These are phyloP conservation scores for Citrullus amarus DNA, from an alignment of 306 rosid species.

Conservation along the genomic window DNA sequence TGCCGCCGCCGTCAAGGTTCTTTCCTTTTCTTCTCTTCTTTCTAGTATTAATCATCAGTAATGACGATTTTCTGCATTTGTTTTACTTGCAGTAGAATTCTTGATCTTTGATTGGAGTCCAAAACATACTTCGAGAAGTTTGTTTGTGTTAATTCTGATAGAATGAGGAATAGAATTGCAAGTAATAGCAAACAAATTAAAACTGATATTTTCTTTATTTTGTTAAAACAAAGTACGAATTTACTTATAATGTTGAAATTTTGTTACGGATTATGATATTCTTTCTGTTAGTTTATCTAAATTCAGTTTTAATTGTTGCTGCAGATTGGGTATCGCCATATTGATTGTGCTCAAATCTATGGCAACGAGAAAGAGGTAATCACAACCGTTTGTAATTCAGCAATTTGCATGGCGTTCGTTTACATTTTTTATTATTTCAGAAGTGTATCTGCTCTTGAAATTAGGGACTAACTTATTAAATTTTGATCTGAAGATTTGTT, in stretches of 20 bases:
- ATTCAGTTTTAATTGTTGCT: neutral
- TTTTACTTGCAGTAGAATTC: neutral
- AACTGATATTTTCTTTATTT: neutral
- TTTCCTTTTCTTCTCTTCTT: neutral
- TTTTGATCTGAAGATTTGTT: neutral
- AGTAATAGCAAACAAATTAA: no score
- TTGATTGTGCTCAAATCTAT: constrained; percentile 71
- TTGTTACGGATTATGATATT: neutral
- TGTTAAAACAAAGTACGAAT: neutral
- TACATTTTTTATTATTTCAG: neutral
- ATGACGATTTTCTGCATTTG: no score
- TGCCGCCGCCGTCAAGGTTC: constrained; percentile 44
- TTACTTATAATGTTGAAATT: neutral
- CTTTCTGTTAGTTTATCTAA: neutral
- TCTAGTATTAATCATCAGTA: neutral
- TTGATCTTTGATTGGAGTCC: neutral
- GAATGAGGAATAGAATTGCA: neutral
- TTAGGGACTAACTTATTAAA: neutral
- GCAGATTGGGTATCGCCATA: constrained; percentile 69
- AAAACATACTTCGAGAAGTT: no score
- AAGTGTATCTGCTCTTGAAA: neutral
- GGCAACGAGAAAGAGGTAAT: constrained; percentile 66
- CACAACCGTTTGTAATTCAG: neutral
- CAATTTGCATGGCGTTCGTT: neutral
- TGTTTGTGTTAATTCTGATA: neutral